Base-by-base conservation (phyloP, 805 yeast species). In the Huiozyma sinensis region DNA sequence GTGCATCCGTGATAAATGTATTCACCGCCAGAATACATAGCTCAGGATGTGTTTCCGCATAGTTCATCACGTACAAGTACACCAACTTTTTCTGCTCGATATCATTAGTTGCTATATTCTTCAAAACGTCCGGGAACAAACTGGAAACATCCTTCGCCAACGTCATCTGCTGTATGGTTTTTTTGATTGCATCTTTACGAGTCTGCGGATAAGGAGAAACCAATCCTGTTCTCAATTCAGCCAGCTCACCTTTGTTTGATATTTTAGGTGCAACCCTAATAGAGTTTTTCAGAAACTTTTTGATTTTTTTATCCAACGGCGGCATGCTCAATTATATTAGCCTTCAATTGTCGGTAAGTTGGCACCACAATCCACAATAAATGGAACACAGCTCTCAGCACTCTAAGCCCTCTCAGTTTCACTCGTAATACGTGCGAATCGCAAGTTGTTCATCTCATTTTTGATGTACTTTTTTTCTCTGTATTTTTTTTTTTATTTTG, bases 161-260 rank as follows among this genome's bases (percentile, higher is more conserved):
- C 0, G 98, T 92, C 99, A 92, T 92, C 47, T 96, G 97, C 46
- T 92, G 94, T 58, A 92, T 92, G 17, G 94, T 95, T 47, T 95
- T 76, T 66, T 90, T 95, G 53, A 92, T 92, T 12, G 98, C 95
- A 63, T 92, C 98, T 61, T 92, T 92, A 47, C 96, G 75, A 58
- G 94, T 97, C 51, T 77, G 81, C 28, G 96, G 95, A 65, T 86
- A 92, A 66, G 87, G 97, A 7, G 96, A 87, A 5, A 89, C 97
- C 43, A 92, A 72, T 1, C 97, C 97, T 32, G 77, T 77, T 53
- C 89, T 78, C 55, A 92, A 75, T 65, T 92, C 98, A 55, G 76
- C 85, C n/a, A 95, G 79, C 65, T 92, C 95, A 41, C 88, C 84
- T 61, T 61, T 67, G 30, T 54, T 53, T 8, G 67, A 63, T 37